Evolutionary conservation across 1,284 basidiomycete species (phyloP).

Genomic region (Trametes hirsuta): DNA sequence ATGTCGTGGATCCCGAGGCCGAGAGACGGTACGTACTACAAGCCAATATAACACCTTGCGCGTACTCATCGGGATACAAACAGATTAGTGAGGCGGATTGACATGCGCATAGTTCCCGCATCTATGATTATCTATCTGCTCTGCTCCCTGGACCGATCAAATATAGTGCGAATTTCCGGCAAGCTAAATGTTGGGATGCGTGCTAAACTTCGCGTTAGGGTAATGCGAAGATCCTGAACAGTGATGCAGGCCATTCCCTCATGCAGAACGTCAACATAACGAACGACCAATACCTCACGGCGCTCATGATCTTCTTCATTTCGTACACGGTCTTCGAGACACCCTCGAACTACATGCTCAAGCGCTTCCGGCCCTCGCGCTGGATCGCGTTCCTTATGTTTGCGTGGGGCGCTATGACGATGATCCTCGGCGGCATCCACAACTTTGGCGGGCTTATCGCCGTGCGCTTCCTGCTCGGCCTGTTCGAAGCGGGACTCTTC

Average conservation of each 20-base stretch:
- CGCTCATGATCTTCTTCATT: constrained; percentile 44
- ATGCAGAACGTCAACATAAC: constrained; percentile 36
- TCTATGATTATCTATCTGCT: constrained; percentile 41
- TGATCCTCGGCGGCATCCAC: constrained; percentile 37
- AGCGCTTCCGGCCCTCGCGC: constrained; percentile 41
- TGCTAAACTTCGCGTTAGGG: constrained; percentile 25
- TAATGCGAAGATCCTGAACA: constrained; percentile 42
- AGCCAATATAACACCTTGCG: background rate
- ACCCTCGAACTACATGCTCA: constrained; percentile 46
- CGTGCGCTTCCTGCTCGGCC: constrained; percentile 62
- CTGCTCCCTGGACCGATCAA: constrained; percentile 42
- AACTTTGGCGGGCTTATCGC: constrained; percentile 41
- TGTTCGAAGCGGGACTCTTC: constrained; percentile 68
- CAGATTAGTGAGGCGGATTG: constrained; percentile 32
- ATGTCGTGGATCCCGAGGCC: constrained; percentile 22
- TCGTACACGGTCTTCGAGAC: constrained; percentile 43
- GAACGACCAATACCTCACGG: constrained; percentile 38
- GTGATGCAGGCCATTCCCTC: constrained; percentile 37
- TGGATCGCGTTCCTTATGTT: constrained; percentile 44
- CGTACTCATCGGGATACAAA: background rate
- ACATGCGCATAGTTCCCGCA: constrained; percentile 33
- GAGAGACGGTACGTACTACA: constrained; percentile 19
- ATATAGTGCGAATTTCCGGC: constrained; percentile 34
- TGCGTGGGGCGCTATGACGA: constrained; percentile 45
- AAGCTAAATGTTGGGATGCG: too few species aligned